Percentiles rank a stretch among this genome's conserved stretches.
Conservation (phyloP, 2,329 filamentous ascomycete genomes). For the Diaporthe helianthi region DNA sequence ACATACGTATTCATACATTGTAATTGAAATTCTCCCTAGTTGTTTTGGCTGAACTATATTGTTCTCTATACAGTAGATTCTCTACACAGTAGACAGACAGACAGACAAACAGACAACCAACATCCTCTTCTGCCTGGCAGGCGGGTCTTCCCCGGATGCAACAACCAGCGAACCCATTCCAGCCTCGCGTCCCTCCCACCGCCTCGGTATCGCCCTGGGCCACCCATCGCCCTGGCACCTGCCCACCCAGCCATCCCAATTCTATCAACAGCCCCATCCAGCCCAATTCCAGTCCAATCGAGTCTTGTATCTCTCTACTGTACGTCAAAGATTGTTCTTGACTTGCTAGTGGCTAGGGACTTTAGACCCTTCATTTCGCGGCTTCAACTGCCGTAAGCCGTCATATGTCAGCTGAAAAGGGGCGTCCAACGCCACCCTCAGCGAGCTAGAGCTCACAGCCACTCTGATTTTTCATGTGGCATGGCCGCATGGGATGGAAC, state of each 20-base stretch:
- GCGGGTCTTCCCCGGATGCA: neutral
- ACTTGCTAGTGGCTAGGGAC: neutral
- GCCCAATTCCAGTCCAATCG: neutral
- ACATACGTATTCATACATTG: neutral
- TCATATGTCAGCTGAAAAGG: conserved; percentile 20
- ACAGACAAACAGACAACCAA: neutral
- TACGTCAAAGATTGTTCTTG: neutral
- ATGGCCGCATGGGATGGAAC: neutral
- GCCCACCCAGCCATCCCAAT: conserved; percentile 17
- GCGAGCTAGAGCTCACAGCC: conserved; percentile 17
- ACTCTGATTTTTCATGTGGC: neutral
- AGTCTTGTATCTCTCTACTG: neutral
- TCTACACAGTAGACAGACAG: too few species aligned
- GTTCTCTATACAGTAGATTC: too few species aligned
- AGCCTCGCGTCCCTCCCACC: neutral
- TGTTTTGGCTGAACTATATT: too few species aligned
- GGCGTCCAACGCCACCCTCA: neutral
- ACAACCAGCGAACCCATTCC: neutral
- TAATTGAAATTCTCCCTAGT: neutral
- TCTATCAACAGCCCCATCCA: conserved; percentile 8
- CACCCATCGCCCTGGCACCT: too few species aligned
- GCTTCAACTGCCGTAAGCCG: conserved; percentile 7
- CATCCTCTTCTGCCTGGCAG: neutral
- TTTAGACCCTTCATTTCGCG: neutral
- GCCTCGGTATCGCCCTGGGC: neutral